Conservation (phyloP, 345 rosid species). For the Anacardium occidentale region DNA sequence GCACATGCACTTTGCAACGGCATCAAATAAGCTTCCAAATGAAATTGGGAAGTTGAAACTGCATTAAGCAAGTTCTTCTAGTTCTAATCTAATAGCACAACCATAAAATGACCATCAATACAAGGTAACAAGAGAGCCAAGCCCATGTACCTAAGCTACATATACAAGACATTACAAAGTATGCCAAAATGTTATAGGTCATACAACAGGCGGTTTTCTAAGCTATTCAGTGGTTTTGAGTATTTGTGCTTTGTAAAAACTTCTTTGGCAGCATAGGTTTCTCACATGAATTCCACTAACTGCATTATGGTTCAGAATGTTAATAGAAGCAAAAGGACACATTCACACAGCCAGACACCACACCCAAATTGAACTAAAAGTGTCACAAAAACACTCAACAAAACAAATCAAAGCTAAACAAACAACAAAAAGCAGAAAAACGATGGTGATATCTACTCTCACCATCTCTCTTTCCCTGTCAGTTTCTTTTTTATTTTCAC, state of each 20-base stretch:
- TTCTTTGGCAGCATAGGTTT: neutral
- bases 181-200: neutral
- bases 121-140: neutral
- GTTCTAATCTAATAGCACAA: neutral
- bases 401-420: neutral
- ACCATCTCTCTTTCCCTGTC: constrained; percentile 86
- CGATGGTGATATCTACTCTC: constrained; percentile 9
- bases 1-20: neutral
- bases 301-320: neutral
- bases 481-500: constrained; percentile 54
- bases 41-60: neutral
- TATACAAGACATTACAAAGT: neutral
- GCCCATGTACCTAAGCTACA: neutral
- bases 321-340: no score
- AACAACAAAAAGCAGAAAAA: neutral
- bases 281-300: neutral
- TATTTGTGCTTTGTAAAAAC: no score
- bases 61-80: neutral
- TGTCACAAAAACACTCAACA: no score
- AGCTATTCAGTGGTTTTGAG: neutral
- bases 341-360: neutral
- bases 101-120: neutral
- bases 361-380: neutral
- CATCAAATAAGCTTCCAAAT: neutral
- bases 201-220: neutral